phyloP scores from a whole-genome alignment of 2,329 filamentous ascomycete species.

The Microascus cirrosus region DNA sequence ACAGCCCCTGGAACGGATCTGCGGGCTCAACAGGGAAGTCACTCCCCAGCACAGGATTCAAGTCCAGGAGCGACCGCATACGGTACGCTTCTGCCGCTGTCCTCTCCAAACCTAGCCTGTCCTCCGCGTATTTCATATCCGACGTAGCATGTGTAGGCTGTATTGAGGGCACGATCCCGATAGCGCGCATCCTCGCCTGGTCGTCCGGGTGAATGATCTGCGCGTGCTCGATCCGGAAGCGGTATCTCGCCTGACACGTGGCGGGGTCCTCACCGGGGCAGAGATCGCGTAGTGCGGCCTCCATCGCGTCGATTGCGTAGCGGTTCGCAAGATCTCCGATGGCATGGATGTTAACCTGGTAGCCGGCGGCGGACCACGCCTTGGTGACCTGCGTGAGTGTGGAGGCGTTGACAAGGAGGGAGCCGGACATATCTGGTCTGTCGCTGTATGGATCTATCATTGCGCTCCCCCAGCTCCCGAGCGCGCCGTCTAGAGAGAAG shows the following conservation, averaged over 20 bases:
- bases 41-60: constrained; percentile 48
- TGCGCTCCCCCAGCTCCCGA: constrained; percentile 62
- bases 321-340: constrained; percentile 62
- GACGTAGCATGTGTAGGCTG: constrained; percentile 64
- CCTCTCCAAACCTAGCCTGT: constrained; percentile 44
- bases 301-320: constrained; percentile 51
- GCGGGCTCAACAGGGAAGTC: constrained; percentile 65
- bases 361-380: constrained; percentile 49
- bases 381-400: constrained; percentile 40
- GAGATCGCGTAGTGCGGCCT: constrained; percentile 38
- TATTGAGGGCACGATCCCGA: constrained; percentile 56
- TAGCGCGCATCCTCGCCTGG: constrained; percentile 43
- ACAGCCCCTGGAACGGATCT: constrained; percentile 57
- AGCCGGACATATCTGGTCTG: constrained; percentile 48
- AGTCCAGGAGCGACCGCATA: constrained; percentile 49
- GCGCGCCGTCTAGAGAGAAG: constrained; percentile 44
- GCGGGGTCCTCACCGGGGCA: constrained; percentile 33
- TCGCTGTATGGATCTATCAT: constrained; percentile 62
- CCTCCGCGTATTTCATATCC: constrained; percentile 56
- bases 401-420: constrained; percentile 54
- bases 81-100: constrained; percentile 49
- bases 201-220: constrained; percentile 60
- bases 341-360: constrained; percentile 62
- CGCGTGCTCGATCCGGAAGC: constrained; percentile 60
- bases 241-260: constrained; percentile 39